Evolutionary conservation across 2,329 filamentous ascomycete species (phyloP), one percentile per base, ranked within the genome.

Genomic region (Colletotrichum horii): DNA sequence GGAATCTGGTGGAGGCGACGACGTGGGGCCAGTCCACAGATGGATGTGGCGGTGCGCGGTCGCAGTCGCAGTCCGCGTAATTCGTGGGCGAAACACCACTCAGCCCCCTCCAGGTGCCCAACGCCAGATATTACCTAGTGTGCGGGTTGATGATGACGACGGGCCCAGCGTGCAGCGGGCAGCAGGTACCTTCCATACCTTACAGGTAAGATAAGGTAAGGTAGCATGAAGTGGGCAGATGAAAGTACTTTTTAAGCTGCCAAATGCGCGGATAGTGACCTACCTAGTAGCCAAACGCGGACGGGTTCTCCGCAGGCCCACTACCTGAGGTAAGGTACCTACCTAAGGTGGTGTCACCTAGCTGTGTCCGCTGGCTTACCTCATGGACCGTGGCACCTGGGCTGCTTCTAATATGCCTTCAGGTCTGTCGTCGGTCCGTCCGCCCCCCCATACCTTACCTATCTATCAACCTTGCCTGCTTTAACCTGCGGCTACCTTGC

Each of bases 41-140:
- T 36, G 68, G 22, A 48, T 36, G 68, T 71, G 60, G 60, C 67
- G 67, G 56, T 70, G 67, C 67, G 36, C 66, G 32, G 66, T 67
- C 65, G 43, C 36, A 48, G 65, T 16, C 11, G 8, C n/a, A 48
- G 56, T 62, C 70, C 70, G 64, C 73, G 70, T 75, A 72, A 75
- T 62, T 75, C 73, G 34, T 67, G n/a, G 62, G 73, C 68, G 67
- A 65, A 66, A 70, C 66, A 56, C 34, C 58, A 61, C 72, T 71
- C 61, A 75, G 72, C 72, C 72, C 55, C 43, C 38, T 48, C 43
- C 43, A 6, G 43, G n/a, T 48, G n/a, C 43, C 43, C 43, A 48
- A 22, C n/a, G 43, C n/a, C 43, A 48, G 43, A 48, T 48, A 22
- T 22, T 48, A 11, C 30, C 60, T 36, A 43, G 28, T 28, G 22